Percentiles rank a stretch among this genome's conserved stretches.
phyloP scores from a whole-genome alignment of 2,329 filamentous ascomycete genomes.

The Dothideomycetes sp. region DNA sequence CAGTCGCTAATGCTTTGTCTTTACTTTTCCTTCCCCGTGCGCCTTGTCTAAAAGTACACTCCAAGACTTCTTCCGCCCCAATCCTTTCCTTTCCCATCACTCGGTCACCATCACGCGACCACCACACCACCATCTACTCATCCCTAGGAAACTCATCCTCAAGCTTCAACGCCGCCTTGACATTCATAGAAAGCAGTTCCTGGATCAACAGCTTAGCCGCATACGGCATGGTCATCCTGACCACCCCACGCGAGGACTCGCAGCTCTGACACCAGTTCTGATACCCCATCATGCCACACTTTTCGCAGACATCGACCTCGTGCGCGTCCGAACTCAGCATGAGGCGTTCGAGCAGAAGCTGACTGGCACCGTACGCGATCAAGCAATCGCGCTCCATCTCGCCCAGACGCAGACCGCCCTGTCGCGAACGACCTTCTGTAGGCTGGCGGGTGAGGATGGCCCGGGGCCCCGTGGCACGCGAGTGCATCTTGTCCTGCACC shows the following conservation, averaged over 20 bases:
- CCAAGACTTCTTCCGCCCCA: too few relatives aligned
- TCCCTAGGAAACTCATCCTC: slow-evolving; percentile 76
- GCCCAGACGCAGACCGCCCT: slow-evolving; percentile 84
- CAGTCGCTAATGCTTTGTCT: too few relatives aligned
- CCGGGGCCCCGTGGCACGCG: slow-evolving; percentile 75
- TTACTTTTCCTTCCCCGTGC: too few relatives aligned
- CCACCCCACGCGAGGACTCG: slow-evolving; percentile 70
- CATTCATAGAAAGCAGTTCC: slow-evolving; percentile 96
- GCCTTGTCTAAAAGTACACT: too few relatives aligned
- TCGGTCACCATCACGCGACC: too few relatives aligned
- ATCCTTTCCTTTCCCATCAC: too few relatives aligned
- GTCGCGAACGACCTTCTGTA: slow-evolving; percentile 85
- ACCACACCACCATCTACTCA: too few relatives aligned
- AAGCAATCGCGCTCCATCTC: slow-evolving; percentile 99
- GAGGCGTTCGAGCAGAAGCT: slow-evolving; percentile 80
- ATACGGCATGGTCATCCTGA: slow-evolving; percentile 94
- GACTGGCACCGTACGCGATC: slow-evolving; percentile 90
- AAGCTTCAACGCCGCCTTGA: slow-evolving; percentile 81
- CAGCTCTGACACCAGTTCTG: slow-evolving; percentile 91
- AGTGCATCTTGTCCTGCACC: slow-evolving; percentile 99
- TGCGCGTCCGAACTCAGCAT: slow-evolving; percentile 93
- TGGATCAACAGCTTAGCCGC: slow-evolving; percentile 93
- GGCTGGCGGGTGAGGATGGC: slow-evolving; percentile 91
- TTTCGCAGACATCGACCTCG: slow-evolving; percentile 85
- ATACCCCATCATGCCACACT: slow-evolving; percentile 91